Evolutionary conservation across 129 eudicot species (phyloP).

Genomic region (Mikania micrantha): DNA sequence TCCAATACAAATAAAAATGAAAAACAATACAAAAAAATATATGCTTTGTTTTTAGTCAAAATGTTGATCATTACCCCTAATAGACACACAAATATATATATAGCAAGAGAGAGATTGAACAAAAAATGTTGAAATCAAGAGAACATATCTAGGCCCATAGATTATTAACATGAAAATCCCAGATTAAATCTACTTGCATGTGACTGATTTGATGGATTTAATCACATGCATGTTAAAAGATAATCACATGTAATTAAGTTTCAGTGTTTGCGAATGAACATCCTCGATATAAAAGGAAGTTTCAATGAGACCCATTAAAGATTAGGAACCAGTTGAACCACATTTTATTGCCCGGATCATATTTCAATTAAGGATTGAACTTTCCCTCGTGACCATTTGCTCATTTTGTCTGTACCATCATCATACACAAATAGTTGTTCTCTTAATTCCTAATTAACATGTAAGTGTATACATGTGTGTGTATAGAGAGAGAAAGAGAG

Average conservation of each 20-base stretch:
- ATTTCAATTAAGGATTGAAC: neutral
- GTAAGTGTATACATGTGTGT: no score
- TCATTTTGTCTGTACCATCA: neutral
- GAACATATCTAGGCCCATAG: neutral
- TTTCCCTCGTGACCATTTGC: neutral
- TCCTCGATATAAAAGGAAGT: neutral
- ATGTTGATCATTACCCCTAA: no score
- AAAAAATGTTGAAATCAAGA: no score
- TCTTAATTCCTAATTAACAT: neutral
- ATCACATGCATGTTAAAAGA: no score
- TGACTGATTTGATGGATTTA: neutral
- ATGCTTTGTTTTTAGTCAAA: no score
- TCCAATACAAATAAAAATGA: no score
- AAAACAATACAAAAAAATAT: no score
- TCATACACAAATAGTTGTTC: neutral
- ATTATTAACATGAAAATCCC: neutral
- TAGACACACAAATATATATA: no score
- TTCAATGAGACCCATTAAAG: neutral
- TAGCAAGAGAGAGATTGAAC: no score
- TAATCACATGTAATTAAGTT: neutral
- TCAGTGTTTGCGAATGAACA: no score
- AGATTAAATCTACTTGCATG: neutral
- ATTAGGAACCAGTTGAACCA: neutral
- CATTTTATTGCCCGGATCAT: neutral
- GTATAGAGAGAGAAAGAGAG: no score